phyloP scores from a whole-genome alignment of 169 alveolate species.

The Cystoisospora suis region DNA sequence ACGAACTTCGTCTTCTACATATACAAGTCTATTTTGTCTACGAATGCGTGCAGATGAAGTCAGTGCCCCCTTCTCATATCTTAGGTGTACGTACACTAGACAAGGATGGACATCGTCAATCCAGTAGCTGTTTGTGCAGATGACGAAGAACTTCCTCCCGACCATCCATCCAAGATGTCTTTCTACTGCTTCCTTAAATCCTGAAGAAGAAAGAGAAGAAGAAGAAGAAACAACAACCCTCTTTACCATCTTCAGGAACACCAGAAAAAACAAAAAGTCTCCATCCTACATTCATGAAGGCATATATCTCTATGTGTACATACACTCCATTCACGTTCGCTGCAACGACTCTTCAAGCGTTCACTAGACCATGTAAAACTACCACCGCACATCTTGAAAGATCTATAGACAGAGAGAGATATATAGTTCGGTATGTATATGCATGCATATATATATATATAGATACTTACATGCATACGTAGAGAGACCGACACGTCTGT shows the following conservation, averaged over 20 bases:
- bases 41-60: no score
- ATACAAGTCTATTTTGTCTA: no score
- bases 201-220: slow-evolving; percentile 9
- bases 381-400: neutral
- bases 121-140: slow-evolving; percentile 68
- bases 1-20: no score
- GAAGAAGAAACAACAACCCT: neutral
- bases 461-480: neutral
- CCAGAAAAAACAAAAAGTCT: neutral
- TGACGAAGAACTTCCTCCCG: slow-evolving; percentile 49
- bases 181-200: slow-evolving; percentile 50
- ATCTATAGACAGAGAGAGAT: neutral
- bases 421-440: neutral
- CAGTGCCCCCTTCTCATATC: no score
- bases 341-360: no score
- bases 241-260: neutral
- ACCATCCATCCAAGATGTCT: slow-evolving; percentile 57
- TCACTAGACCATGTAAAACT: no score
- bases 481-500: no score
- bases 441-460: neutral
- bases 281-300: neutral
- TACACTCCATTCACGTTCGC: no score
- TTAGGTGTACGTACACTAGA: slow-evolving; percentile 56
- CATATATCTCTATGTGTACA: neutral
- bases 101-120: slow-evolving; percentile 68